Conservation (phyloP, 345 rosid species). For the Cardamine chenopodiifolia region DNA sequence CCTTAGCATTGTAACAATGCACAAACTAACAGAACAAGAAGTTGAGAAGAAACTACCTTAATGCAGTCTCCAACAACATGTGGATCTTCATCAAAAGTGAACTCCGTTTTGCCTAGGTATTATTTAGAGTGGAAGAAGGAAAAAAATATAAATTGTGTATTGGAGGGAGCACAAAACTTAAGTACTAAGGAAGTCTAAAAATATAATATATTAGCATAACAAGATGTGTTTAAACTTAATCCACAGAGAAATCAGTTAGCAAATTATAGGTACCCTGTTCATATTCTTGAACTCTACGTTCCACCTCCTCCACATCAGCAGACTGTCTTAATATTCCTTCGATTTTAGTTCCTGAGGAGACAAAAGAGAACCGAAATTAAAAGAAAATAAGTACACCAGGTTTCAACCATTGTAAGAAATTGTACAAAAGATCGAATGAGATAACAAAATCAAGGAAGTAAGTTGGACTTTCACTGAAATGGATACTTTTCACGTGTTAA, state of each 20-base stretch:
- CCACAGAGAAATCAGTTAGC: constrained; percentile 21
- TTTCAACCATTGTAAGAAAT: background rate
- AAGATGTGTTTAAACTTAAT: constrained; percentile 29
- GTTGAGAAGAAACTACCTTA: constrained; percentile 58
- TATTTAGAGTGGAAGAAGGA: background rate
- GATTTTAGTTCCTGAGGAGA: constrained; percentile 67
- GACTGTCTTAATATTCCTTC: constrained; percentile 94
- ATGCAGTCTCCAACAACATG: constrained; percentile 99
- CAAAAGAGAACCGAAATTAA: constrained; percentile 21
- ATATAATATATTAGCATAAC: constrained; percentile 27
- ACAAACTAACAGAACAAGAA: constrained; percentile 15
- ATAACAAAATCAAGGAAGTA: constrained; percentile 12
- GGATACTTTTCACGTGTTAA: constrained; percentile 3
- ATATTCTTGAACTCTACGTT: constrained; percentile 88
- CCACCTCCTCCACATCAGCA: constrained; percentile 99
- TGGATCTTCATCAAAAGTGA: constrained; percentile 86
- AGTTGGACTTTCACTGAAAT: constrained; percentile 1
- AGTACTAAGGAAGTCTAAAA: constrained; percentile 9
- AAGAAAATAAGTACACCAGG: background rate
- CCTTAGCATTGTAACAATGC: constrained; percentile 35
- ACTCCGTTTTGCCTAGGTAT: constrained; percentile 79
- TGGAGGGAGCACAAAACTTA: constrained; percentile 6
- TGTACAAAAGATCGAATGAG: constrained; percentile 8
- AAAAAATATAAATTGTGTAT: background rate
- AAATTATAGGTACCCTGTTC: constrained; percentile 68